Evolutionary conservation across 768 basidiomycete genomes (phyloP).

Genomic region (Rhodotorula babjevae): DNA sequence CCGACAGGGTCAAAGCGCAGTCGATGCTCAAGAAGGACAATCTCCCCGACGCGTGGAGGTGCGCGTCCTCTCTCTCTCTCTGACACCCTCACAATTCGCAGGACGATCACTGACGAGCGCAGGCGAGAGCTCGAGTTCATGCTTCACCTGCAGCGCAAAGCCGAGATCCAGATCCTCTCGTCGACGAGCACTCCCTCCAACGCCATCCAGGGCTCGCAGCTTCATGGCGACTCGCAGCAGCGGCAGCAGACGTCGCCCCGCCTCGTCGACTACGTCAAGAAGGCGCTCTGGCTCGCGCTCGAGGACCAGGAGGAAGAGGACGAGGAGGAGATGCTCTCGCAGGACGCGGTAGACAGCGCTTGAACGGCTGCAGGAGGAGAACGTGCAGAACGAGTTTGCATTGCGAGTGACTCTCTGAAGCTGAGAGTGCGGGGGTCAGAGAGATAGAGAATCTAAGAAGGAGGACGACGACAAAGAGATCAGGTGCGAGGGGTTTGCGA

Average conservation of each 20-base stretch:
- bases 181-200: not conserved
- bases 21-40: conserved; percentile 57
- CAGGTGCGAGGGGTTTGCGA: not conserved
- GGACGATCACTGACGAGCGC: not conserved
- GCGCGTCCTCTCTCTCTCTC: conserved; percentile 35
- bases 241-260: not conserved
- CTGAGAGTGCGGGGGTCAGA: no score
- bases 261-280: conserved; percentile 21
- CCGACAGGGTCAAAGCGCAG: conserved; percentile 72
- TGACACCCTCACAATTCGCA: no score
- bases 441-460: no score
- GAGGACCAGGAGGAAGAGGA: not conserved
- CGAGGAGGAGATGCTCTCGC: not conserved
- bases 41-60: conserved; percentile 68
- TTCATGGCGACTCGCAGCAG: no score
- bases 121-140: conserved; percentile 78
- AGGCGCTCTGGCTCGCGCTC: not conserved
- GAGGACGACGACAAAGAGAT: not conserved
- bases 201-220: not conserved
- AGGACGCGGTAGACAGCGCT: no score
- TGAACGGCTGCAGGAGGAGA: not conserved
- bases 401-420: no score
- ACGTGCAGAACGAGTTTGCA: no score
- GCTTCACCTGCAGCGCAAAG: conserved; percentile 76
- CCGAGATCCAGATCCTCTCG: conserved; percentile 70